These are phyloP conservation scores for Dactylellina sp. DNA, from an alignment of 2,329 filamentous ascomycete species.

Conservation along the genomic window DNA sequence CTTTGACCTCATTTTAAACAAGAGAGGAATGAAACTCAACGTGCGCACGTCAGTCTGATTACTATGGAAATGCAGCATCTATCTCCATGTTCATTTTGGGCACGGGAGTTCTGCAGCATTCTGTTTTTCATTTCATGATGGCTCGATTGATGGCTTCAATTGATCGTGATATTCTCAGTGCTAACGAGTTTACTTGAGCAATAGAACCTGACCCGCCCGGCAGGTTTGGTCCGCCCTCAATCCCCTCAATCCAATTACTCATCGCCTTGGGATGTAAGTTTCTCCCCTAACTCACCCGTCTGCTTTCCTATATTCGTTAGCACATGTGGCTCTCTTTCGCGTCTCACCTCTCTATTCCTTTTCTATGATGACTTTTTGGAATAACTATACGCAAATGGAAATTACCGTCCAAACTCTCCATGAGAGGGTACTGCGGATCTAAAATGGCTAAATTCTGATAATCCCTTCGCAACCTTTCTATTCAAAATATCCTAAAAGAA, in stretches of 20 bases:
- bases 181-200: no score
- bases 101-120: neutral
- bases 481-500: neutral
- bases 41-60: conserved; percentile 63
- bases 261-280: conserved; percentile 40
- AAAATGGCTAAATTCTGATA: conserved; percentile 87
- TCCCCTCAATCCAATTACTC: conserved; percentile 6
- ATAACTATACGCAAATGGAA: conserved; percentile 80
- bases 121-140: neutral
- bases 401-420: conserved; percentile 89
- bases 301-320: no score
- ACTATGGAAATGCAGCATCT: neutral
- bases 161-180: no score
- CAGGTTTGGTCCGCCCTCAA: no score
- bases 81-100: neutral
- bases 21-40: conserved; percentile 79
- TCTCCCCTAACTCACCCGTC: no score
- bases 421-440: conserved; percentile 77
- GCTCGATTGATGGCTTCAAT: no score
- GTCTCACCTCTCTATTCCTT: no score
- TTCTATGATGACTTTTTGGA: conserved; percentile 74
- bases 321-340: no score
- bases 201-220: no score
- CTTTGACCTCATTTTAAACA: conserved; percentile 77
- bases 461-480: conserved; percentile 59